Percentiles rank a stretch among this genome's conserved stretches.
These are phyloP conservation scores for Rhizopogon parksii DNA, from an alignment of 1,284 basidiomycete genomes.

Conservation along the genomic window DNA sequence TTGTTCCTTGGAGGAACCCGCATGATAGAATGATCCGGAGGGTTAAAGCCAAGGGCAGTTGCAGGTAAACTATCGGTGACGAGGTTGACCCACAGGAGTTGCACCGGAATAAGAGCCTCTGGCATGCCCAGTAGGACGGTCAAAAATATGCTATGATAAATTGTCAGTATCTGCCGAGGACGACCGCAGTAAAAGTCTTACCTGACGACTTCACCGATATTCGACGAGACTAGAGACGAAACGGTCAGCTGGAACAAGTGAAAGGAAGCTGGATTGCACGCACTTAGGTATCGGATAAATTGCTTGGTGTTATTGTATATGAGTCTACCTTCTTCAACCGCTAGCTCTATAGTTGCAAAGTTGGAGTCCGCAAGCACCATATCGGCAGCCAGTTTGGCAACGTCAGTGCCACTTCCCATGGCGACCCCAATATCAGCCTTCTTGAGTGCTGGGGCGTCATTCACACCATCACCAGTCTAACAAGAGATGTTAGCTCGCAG, in stretches of 20 bases:
- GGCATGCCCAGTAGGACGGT: conserved; percentile 98
- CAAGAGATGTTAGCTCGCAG: conserved; percentile 13
- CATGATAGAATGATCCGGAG: conserved; percentile 95
- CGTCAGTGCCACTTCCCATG: conserved; percentile 99
- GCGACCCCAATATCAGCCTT: conserved; percentile 97
- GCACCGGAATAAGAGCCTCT: conserved; percentile 95
- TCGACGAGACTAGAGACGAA: conserved; percentile 78
- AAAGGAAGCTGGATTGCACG: conserved; percentile 24
- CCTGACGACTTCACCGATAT: conserved; percentile 97
- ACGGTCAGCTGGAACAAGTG: conserved; percentile 28
- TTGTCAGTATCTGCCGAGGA: conserved; percentile 11
- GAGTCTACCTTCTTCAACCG: conserved; percentile 93
- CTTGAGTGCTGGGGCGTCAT: conserved; percentile 94
- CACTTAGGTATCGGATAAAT: conserved; percentile 89
- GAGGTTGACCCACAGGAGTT: conserved; percentile 95
- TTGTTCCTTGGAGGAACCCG: conserved; percentile 82
- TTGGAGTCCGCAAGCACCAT: conserved; percentile 90
- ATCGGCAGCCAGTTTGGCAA: conserved; percentile 96
- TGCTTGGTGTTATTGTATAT: conserved; percentile 99
- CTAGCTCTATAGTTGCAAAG: conserved; percentile 89
- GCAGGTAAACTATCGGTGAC: conserved; percentile 95
- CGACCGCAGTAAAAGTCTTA: conserved; percentile 19
- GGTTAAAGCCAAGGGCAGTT: conserved; percentile 98
- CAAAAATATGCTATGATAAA: conserved; percentile 74
- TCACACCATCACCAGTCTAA: conserved; percentile 90